Percentiles rank a stretch among this genome's conserved stretches.
Conservation (phyloP, 1,139 yeast species). For the Groenewaldozyma sp. region DNA sequence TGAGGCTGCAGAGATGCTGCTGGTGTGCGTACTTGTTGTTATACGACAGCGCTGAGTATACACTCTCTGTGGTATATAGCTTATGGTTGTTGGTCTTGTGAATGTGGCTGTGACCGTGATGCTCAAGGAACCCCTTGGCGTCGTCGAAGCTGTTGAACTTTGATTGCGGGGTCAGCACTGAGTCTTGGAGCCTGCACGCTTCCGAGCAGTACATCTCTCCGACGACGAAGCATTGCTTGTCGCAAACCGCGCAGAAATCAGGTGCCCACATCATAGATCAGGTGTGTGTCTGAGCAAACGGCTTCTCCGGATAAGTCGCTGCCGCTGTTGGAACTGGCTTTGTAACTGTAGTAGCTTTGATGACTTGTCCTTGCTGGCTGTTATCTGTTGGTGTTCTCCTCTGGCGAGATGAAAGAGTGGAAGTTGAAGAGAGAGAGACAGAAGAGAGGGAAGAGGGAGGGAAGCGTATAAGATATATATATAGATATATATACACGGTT, state of each 20-base stretch:
- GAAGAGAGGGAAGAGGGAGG: no score
- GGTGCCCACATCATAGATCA: conserved; percentile 29
- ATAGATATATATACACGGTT: no score
- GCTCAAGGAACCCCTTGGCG: not conserved
- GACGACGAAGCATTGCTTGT: conserved; percentile 33
- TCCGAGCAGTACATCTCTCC: conserved; percentile 35
- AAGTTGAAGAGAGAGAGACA: no score
- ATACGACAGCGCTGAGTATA: not conserved
- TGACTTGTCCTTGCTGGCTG: no score
- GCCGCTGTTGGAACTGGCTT: no score
- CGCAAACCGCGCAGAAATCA: conserved; percentile 37
- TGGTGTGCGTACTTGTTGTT: not conserved
- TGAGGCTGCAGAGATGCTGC: not conserved
- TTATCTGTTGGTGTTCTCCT: no score
- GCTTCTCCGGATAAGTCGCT: no score
- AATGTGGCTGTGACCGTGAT: not conserved
- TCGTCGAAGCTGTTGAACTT: conserved; percentile 6
- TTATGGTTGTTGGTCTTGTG: not conserved
- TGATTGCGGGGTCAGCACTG: conserved; percentile 9
- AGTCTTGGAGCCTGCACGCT: conserved; percentile 23
- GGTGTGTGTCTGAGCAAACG: no score
- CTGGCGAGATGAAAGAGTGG: no score
- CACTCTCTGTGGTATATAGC: no score
- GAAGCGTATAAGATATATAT: no score
- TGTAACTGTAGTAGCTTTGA: no score